A percentile compares a stretch with the other conserved stretches of the same genome.
These are phyloP conservation scores for Heliosperma pusillum DNA, from an alignment of 148 eudicot genomes.

Conservation along the genomic window DNA sequence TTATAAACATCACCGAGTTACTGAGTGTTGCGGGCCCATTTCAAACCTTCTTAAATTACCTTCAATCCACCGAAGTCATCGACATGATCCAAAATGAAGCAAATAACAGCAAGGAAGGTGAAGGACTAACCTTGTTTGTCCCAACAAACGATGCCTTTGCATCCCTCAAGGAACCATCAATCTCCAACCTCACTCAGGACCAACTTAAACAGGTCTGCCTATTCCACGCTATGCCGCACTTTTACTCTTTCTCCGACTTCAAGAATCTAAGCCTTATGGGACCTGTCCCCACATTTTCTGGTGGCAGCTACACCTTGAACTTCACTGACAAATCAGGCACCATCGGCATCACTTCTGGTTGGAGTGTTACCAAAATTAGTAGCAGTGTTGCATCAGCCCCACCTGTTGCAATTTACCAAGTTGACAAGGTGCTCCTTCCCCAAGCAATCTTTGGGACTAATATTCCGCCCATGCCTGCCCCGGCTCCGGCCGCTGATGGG, in stretches of 20 bases:
- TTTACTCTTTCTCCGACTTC: constrained; percentile 76
- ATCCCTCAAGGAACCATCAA: constrained; percentile 53
- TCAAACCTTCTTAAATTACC: constrained; percentile 60
- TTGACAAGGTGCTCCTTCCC: constrained; percentile 75
- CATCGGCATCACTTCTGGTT: constrained; percentile 48
- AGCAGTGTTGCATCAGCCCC: constrained; percentile 61
- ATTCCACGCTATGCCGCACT: constrained; percentile 77
- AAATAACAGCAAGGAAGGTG: constrained; percentile 74
- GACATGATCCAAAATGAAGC: constrained; percentile 79
- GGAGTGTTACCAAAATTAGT: constrained; percentile 62
- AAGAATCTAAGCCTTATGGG: constrained; percentile 46
- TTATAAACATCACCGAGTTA: constrained; percentile 58
- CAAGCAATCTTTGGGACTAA: constrained; percentile 82
- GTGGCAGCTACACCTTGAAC: constrained; percentile 55
- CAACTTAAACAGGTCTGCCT: constrained; percentile 72
- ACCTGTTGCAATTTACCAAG: constrained; percentile 71
- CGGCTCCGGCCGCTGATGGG: constrained; percentile 61
- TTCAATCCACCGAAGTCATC: constrained; percentile 56
- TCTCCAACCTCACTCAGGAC: constrained; percentile 67
- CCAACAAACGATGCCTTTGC: constrained; percentile 67
- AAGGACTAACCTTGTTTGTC: constrained; percentile 81
- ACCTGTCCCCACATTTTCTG: constrained; percentile 66
- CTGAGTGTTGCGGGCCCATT: constrained; percentile 78
- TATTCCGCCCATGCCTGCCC: constrained; percentile 76
- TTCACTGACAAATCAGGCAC: constrained; percentile 65